A percentile compares a stretch with the other conserved stretches of the same genome.
Conservation (phyloP, 306 rosid species). For the Cucumis sativus region DNA sequence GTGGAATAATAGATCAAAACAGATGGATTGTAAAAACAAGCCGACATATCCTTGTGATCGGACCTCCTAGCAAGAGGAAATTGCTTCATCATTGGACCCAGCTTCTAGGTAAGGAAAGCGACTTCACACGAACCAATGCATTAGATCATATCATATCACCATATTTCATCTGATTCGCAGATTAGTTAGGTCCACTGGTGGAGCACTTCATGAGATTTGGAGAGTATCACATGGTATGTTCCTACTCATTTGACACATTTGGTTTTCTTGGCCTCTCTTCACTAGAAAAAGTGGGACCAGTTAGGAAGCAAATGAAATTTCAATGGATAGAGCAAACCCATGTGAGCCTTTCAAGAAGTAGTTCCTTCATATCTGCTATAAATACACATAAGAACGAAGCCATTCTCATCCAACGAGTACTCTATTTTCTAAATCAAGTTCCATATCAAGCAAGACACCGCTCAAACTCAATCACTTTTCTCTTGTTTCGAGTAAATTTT, state of each 20-base stretch:
- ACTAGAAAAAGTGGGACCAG: not conserved
- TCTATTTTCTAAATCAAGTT: not conserved
- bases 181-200: not conserved
- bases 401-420: not conserved
- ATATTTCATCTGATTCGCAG: not conserved
- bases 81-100: no score
- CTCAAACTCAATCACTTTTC: not conserved
- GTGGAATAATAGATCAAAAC: not conserved
- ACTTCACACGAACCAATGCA: not conserved
- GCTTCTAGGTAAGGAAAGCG: no score
- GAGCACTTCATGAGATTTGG: not conserved
- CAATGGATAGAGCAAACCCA: not conserved
- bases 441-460: not conserved
- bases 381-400: not conserved
- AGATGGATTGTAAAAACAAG: not conserved
- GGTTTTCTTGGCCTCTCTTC: not conserved
- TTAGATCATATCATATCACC: not conserved
- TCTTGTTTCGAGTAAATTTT: not conserved
- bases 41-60: not conserved
- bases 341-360: not conserved
- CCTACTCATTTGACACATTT: not conserved
- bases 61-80: not conserved
- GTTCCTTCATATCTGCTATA: not conserved
- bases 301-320: not conserved
- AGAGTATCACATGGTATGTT: constrained; percentile 5